Evolutionary conservation across 352 stramenopile genomes (phyloP).

Genomic region (Phytopythium kandeliae): DNA sequence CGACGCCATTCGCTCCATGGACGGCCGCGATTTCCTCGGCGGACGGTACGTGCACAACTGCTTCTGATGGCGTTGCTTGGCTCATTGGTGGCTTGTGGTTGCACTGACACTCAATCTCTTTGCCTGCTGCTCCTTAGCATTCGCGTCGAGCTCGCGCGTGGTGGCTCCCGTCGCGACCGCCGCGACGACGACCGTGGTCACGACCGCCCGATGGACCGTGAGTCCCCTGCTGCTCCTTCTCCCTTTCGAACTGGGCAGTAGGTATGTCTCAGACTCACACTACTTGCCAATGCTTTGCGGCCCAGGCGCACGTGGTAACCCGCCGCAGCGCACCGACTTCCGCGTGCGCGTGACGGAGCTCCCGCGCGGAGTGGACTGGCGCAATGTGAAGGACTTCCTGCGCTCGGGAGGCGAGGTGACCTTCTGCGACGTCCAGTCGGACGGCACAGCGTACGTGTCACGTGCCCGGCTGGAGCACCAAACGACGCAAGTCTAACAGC

Average conservation of each 20-base stretch:
- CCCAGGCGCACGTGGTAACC: slow-evolving; percentile 36
- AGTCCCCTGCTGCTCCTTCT: too few species aligned
- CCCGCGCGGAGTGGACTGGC: slow-evolving; percentile 74
- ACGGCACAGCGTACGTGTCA: slow-evolving; percentile 72
- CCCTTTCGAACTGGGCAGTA: too few species aligned
- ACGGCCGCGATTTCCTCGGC: slow-evolving; percentile 81
- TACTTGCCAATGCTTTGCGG: not conserved
- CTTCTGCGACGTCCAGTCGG: slow-evolving; percentile 79
- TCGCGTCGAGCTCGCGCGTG: slow-evolving; percentile 76
- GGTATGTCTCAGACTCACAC: too few species aligned
- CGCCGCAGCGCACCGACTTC: slow-evolving; percentile 70
- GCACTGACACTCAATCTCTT: too few species aligned
- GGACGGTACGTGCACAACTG: slow-evolving; percentile 40
- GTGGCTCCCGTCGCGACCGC: slow-evolving; percentile 55
- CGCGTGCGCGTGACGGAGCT: slow-evolving; percentile 75
- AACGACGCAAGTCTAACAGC: too few species aligned
- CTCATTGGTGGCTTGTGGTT: not conserved
- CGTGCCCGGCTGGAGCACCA: too few species aligned
- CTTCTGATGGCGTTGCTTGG: slow-evolving; percentile 1
- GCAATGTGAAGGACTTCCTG: slow-evolving; percentile 85
- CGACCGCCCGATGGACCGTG: slow-evolving; percentile 43
- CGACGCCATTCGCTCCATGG: slow-evolving; percentile 83
- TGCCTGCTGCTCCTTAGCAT: slow-evolving; percentile 43
- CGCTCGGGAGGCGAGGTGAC: slow-evolving; percentile 80
- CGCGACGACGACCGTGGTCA: slow-evolving; percentile 28